A percentile compares a stretch with the other conserved stretches of the same genome.
Evolutionary conservation across 257 asterid species (phyloP).

Genomic region (Mentha longifolia): DNA sequence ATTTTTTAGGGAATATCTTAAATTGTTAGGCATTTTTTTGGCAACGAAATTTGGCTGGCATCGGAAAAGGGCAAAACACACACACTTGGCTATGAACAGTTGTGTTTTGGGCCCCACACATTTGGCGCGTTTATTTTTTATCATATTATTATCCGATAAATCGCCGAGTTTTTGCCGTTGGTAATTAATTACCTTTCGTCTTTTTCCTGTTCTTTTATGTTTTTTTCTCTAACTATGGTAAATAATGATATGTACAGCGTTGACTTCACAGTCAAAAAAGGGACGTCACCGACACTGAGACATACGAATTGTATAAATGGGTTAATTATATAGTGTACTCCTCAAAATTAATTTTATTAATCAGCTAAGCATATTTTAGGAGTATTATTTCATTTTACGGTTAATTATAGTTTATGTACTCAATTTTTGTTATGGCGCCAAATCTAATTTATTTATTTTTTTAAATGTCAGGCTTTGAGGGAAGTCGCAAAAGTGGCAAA

Average conservation of each 20-base stretch:
- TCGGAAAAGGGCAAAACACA: conserved; percentile 41
- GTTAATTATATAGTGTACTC: neutral
- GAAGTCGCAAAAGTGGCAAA: no score
- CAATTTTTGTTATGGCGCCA: no score
- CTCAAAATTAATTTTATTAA: neutral
- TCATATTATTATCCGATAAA: neutral
- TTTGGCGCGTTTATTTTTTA: conserved; percentile 36
- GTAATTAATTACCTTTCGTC: neutral
- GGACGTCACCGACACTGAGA: conserved; percentile 15
- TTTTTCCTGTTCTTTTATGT: neutral
- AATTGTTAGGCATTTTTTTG: conserved; percentile 35
- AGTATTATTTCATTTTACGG: no score
- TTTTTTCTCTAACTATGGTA: neutral
- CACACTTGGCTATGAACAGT: conserved; percentile 41
- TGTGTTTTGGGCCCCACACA: conserved; percentile 50
- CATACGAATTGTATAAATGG: neutral
- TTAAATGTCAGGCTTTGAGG: no score
- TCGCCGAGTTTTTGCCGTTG: conserved; percentile 33
- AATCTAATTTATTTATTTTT: no score
- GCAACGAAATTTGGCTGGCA: conserved; percentile 35
- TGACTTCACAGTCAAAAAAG: conserved; percentile 30
- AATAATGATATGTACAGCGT: conserved; percentile 26
- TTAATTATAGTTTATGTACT: no score
- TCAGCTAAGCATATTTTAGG: neutral
- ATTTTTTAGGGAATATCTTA: neutral